Evolutionary conservation across 1,284 basidiomycete species (phyloP).

Genomic region (Cutaneotrichosporon cutaneum): DNA sequence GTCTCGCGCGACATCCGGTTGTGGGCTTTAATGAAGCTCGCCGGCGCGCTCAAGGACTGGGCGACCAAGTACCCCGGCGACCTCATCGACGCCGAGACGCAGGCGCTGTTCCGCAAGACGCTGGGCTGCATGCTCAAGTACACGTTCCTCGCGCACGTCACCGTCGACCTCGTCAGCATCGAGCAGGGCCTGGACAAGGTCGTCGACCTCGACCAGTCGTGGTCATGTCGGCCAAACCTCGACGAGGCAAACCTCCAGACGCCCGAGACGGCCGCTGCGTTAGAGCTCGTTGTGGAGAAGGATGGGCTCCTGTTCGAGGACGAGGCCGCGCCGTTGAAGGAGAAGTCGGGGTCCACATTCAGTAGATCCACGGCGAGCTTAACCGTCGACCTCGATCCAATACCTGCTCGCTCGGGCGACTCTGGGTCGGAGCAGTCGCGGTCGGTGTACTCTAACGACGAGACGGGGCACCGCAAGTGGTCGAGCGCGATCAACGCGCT

Average conservation of each 20-base stretch:
- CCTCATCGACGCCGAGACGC: constrained; percentile 31
- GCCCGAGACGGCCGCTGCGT: neutral
- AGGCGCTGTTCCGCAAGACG: constrained; percentile 34
- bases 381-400: constrained; percentile 10
- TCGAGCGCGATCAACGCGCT: constrained; percentile 17
- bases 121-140: constrained; percentile 39
- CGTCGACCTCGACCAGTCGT: constrained; percentile 43
- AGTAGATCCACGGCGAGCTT: constrained; percentile 27
- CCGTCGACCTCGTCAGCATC: constrained; percentile 41
- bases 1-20: constrained; percentile 41
- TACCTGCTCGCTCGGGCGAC: constrained; percentile 13
- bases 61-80: constrained; percentile 48
- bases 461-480: constrained; percentile 17
- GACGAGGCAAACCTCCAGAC: constrained; percentile 11
- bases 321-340: constrained; percentile 6
- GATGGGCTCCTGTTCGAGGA: neutral
- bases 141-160: constrained; percentile 47
- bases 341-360: constrained; percentile 12
- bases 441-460: constrained; percentile 14
- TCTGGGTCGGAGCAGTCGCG: constrained; percentile 21
- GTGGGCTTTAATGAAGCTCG: constrained; percentile 49
- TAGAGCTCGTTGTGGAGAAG: constrained; percentile 12
- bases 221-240: constrained; percentile 30
- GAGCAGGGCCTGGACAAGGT: constrained; percentile 31
- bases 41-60: constrained; percentile 48